Evolutionary conservation across 164 flowering plant species (phyloP), one percentile per base, ranked within the genome.

Genomic region (Buxus sempervirens): DNA sequence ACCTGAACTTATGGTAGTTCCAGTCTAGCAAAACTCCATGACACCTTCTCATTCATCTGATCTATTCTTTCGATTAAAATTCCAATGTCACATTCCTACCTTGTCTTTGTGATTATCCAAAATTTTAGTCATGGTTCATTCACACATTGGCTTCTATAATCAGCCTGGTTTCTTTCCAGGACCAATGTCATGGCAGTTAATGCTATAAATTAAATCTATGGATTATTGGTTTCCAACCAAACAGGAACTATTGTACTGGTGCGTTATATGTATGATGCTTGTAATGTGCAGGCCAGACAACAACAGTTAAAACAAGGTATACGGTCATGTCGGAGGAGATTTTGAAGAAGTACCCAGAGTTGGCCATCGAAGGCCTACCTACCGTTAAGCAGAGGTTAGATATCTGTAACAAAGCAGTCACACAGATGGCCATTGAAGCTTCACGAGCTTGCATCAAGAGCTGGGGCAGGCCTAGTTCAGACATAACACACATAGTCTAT

Each of bases 321-420:
- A 97, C 89, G 59, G 99, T 93, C 2, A 96, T 96, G 97, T 96
- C 93, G 0, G 97, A 93, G 5, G 97, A 93, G 84, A 84, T 96
- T 49, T 82, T 96, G 1, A 76, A 77, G 58, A 82, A 85, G 69
- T 90, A 89, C 70, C 98, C 98, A 10, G 99, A 93, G 78, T 86
- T 90, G 5, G 88, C 88, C 14, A 18, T 83, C n/a, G 97, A 88
- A 80, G 99, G 99, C 48, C 79, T 70, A 4, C 90, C 98, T 7
- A 92, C 98, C 0, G 73, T 92, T 9, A 85, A 69, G 73, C 96
- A 95, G 70, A 67, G 96, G 7, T 73, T 96, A 16, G 90, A 90
- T 10, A 89, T 96, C 58, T 88, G 92, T 75, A 89, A 93, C 75
- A 64, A 83, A 5, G 98, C 98, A 16, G 98, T 93, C 4, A 92